A percentile compares a stretch with the other conserved stretches of the same genome.
These are phyloP conservation scores for Melampsora americana DNA, from an alignment of 1,284 basidiomycete genomes.

Conservation along the genomic window DNA sequence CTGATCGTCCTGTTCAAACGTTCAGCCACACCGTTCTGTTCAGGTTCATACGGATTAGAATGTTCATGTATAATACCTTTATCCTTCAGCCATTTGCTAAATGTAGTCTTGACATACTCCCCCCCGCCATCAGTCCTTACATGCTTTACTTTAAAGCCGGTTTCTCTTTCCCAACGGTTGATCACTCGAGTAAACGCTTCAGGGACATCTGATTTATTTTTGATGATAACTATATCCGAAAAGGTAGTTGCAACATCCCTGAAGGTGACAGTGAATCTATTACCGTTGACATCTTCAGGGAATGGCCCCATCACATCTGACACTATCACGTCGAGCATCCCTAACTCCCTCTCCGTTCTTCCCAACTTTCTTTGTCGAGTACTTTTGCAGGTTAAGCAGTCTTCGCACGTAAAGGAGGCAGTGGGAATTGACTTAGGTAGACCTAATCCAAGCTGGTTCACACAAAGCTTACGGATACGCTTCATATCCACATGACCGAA, in stretches of 20 bases:
- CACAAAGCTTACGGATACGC: not conserved
- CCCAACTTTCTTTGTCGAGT: no score
- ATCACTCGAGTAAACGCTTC: conserved; percentile 13
- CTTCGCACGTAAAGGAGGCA: no score
- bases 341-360: no score
- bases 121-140: conserved; percentile 23
- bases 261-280: no score
- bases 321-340: no score
- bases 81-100: conserved; percentile 1
- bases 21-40: conserved; percentile 32
- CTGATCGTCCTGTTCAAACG: conserved; percentile 18
- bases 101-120: conserved; percentile 5
- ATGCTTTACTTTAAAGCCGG: no score
- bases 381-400: no score
- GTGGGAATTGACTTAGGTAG: not conserved
- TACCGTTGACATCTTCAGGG: no score
- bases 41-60: conserved; percentile 14
- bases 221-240: conserved; percentile 2
- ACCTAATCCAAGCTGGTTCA: not conserved
- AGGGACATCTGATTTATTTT: conserved; percentile 9
- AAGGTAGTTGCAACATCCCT: conserved; percentile 7
- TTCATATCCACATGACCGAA: conserved; percentile 10
- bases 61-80: conserved; percentile 26
- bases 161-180: conserved; percentile 3
- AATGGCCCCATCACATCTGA: no score